Conservation (phyloP, 2,329 filamentous ascomycete species). For the Penicillium freii region DNA sequence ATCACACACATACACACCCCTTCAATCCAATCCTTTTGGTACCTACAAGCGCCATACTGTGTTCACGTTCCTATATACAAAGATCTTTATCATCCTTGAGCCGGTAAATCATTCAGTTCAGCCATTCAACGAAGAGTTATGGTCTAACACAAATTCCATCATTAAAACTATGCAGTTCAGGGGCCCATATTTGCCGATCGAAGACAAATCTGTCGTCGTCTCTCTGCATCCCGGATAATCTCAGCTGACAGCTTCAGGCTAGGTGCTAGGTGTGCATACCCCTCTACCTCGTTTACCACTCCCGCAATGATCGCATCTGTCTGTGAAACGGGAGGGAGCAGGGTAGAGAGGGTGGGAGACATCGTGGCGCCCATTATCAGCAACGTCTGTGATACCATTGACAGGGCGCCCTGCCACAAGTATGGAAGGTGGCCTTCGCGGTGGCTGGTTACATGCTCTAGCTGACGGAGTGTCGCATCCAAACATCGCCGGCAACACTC, state of each 20-base stretch:
- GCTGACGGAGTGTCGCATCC: slow-evolving; percentile 74
- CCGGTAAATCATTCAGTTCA: not conserved
- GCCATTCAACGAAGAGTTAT: not conserved
- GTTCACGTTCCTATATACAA: not conserved
- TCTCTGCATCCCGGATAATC: slow-evolving; percentile 76
- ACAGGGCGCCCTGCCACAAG: slow-evolving; percentile 79
- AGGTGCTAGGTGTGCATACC: slow-evolving; percentile 71
- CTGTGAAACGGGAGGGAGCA: slow-evolving; percentile 57
- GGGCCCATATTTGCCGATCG: slow-evolving; percentile 19
- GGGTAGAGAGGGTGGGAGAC: slow-evolving; percentile 67
- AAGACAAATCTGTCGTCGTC: slow-evolving; percentile 57
- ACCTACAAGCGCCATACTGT: not conserved
- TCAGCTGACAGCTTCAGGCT: slow-evolving; percentile 74
- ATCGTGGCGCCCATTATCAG: slow-evolving; percentile 83
- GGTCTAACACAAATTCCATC: not conserved
- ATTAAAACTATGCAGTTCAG: not conserved
- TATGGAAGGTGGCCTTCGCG: slow-evolving; percentile 83
- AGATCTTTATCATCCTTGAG: not conserved
- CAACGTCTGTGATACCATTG: slow-evolving; percentile 77
- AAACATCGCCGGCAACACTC: slow-evolving; percentile 79
- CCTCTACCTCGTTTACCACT: slow-evolving; percentile 72
- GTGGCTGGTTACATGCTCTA: slow-evolving; percentile 75
- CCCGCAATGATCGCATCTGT: slow-evolving; percentile 76
- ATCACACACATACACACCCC: not conserved
- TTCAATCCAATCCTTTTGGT: not conserved